A percentile compares a stretch with the other conserved stretches of the same genome.
phyloP scores from a whole-genome alignment of 1,284 basidiomycete genomes.

The Ustilago esculenta region DNA sequence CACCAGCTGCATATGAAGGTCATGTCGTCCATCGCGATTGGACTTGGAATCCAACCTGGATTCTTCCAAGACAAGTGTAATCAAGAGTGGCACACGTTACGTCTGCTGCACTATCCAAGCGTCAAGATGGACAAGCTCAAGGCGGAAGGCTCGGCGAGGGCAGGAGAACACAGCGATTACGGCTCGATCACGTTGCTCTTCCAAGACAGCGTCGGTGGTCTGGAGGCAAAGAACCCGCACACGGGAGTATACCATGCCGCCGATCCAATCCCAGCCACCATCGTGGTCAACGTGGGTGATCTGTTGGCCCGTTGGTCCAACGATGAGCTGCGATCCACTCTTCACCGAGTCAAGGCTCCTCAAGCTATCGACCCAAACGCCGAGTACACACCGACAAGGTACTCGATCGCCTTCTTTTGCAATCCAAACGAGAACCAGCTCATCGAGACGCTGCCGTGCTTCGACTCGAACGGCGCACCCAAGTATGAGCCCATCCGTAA shows the following conservation, averaged over 20 bases:
- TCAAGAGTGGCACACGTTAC: constrained; percentile 20
- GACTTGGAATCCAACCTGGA: constrained; percentile 70
- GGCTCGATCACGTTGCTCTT: constrained; percentile 25
- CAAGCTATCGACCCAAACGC: constrained; percentile 10
- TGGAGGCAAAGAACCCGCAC: constrained; percentile 26
- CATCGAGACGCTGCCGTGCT: constrained; percentile 76
- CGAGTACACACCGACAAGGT: constrained; percentile 74
- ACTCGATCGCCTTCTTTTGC: constrained; percentile 87
- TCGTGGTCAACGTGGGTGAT: constrained; percentile 28
- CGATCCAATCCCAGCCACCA: constrained; percentile 18
- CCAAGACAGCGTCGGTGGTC: constrained; percentile 12
- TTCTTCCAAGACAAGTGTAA: constrained; percentile 31
- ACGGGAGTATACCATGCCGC: constrained; percentile 23
- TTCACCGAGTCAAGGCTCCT: constrained; percentile 24
- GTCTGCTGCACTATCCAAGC: constrained; percentile 23
- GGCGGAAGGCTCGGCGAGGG: constrained; percentile 16
- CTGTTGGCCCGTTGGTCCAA: constrained; percentile 24
- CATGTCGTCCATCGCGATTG: constrained; percentile 83
- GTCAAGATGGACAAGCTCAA: constrained; percentile 22
- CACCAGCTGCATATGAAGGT: constrained; percentile 78
- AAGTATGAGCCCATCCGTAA: constrained; percentile 69
- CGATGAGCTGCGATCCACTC: constrained; percentile 15
- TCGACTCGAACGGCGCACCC: constrained; percentile 53
- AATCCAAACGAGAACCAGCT: constrained; percentile 79
- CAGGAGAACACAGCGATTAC: constrained; percentile 31